Percentiles rank a stretch among this genome's conserved stretches.
Evolutionary conservation across 2,329 filamentous ascomycete genomes (phyloP).

Genomic region (Coniochaeta sp.): DNA sequence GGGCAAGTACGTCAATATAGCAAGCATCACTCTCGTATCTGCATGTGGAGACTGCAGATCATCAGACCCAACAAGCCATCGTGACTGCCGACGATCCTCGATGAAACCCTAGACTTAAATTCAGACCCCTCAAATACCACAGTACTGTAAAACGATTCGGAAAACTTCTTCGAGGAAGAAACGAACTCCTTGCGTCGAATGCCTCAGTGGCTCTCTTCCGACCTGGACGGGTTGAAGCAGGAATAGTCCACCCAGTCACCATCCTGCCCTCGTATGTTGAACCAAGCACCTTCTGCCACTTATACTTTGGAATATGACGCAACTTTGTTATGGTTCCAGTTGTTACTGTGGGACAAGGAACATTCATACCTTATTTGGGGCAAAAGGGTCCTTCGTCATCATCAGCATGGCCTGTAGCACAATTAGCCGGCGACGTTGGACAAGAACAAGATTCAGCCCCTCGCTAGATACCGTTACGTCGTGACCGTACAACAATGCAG

Average conservation of each 20-base stretch:
- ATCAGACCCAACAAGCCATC: background rate
- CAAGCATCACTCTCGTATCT: background rate
- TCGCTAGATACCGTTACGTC: background rate
- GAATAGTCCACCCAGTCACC: background rate
- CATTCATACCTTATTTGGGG: too few species aligned
- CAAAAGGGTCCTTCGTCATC: background rate
- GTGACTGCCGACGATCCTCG: background rate
- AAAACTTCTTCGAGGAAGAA: background rate
- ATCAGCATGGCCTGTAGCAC: background rate
- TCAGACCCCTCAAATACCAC: background rate
- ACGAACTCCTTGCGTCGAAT: background rate
- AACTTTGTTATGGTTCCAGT: background rate
- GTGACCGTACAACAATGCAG: background rate
- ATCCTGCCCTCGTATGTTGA: background rate
- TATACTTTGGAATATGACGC: background rate
- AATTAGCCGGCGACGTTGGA: background rate
- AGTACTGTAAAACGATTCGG: background rate
- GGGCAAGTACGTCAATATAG: background rate
- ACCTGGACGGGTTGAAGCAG: too few species aligned
- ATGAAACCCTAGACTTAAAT: background rate
- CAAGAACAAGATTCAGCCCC: background rate
- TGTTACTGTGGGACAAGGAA: background rate
- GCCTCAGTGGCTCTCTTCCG: too few species aligned
- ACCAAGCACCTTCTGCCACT: background rate
- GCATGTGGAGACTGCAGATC: constrained; percentile 1